phyloP scores from a whole-genome alignment of 2,329 filamentous ascomycete species.

The Hypoxylon sp. region DNA sequence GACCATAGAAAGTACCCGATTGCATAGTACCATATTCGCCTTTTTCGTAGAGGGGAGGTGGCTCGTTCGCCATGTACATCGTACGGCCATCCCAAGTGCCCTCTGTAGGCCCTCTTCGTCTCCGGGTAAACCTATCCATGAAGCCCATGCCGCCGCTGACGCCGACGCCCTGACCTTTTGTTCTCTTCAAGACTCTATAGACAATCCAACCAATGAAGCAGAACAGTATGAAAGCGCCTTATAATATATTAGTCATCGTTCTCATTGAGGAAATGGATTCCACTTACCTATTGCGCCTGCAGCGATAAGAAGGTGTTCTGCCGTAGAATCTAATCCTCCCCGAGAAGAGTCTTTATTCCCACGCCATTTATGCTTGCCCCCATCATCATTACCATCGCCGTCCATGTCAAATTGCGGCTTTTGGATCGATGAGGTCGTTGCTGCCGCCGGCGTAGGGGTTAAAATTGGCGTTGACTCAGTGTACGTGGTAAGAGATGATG shows the following conservation, averaged over 20 bases:
- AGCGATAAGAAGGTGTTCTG: conserved; percentile 56
- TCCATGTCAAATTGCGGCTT: conserved; percentile 13
- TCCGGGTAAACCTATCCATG: conserved; percentile 45
- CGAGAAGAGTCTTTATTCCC: conserved; percentile 27
- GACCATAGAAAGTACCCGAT: conserved; percentile 46
- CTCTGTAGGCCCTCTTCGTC: conserved; percentile 36
- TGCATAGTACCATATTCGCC: conserved; percentile 47
- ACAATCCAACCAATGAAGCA: conserved; percentile 63
- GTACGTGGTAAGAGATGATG: conserved; percentile 5
- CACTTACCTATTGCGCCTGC: conserved; percentile 57
- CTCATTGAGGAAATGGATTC: neutral
- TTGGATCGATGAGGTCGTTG: conserved; percentile 13
- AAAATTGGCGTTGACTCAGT: conserved; percentile 4
- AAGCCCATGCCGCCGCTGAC: conserved; percentile 32
- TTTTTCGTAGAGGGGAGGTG: conserved; percentile 50
- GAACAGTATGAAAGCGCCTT: conserved; percentile 63
- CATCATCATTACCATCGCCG: conserved; percentile 27
- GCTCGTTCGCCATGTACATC: conserved; percentile 45
- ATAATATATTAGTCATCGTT: conserved; percentile 4
- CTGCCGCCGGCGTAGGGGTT: neutral
- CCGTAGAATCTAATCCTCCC: conserved; percentile 48
- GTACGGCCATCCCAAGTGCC: conserved; percentile 32
- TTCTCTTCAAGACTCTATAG: conserved; percentile 59
- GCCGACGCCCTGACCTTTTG: conserved; percentile 45
- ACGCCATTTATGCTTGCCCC: conserved; percentile 30